These are phyloP conservation scores for Boletus eberwhitei DNA, from an alignment of 768 basidiomycete genomes.

Conservation along the genomic window DNA sequence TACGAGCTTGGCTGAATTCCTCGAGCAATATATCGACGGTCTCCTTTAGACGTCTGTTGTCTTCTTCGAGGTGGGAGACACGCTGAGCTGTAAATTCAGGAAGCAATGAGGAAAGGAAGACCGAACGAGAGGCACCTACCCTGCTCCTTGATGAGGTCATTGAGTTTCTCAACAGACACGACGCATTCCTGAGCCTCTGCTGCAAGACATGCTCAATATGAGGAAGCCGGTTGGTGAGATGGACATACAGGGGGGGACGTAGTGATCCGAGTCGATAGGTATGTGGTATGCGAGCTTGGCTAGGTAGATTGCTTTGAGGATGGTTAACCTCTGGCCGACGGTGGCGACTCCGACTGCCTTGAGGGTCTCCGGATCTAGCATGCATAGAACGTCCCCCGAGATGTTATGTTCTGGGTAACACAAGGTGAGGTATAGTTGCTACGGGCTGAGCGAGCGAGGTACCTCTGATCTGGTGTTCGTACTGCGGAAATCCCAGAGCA, in stretches of 20 bases:
- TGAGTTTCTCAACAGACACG: slow-evolving; percentile 62
- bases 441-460: neutral
- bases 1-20: slow-evolving; percentile 50
- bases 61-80: slow-evolving; percentile 67
- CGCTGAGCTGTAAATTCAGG: slow-evolving; percentile 55
- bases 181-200: slow-evolving; percentile 58
- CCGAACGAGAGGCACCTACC: slow-evolving; percentile 39
- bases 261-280: slow-evolving; percentile 78
- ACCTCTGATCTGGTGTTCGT: slow-evolving; percentile 82
- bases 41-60: slow-evolving; percentile 67
- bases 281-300: slow-evolving; percentile 83
- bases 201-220: slow-evolving; percentile 22
- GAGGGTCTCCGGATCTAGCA: slow-evolving; percentile 79
- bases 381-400: slow-evolving; percentile 83
- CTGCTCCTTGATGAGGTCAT: slow-evolving; percentile 69
- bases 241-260: slow-evolving; percentile 82
- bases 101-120: neutral
- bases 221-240: neutral
- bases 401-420: slow-evolving; percentile 75
- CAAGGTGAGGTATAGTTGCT: slow-evolving; percentile 1
- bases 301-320: slow-evolving; percentile 89
- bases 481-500: slow-evolving; percentile 78
- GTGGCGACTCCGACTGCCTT: slow-evolving; percentile 86
- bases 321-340: slow-evolving; percentile 86
- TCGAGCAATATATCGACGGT: slow-evolving; percentile 63